Conservation (phyloP, 139 green algal species). For the Chlorella vulgaris region DNA sequence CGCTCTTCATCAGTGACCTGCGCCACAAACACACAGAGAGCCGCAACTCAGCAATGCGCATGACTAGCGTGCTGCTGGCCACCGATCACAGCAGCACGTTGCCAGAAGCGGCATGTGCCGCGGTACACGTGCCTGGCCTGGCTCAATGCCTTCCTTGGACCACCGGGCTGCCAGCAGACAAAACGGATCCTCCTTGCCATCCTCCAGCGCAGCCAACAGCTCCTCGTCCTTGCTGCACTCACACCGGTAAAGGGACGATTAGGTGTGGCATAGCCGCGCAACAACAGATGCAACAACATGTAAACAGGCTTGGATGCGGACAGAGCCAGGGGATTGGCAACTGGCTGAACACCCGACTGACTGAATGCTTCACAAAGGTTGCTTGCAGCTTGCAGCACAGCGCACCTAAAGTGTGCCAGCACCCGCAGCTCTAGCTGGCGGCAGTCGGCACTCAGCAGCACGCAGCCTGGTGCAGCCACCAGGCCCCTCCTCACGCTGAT, state of each 20-base stretch:
- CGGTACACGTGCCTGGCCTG: not conserved
- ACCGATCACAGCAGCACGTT: not conserved
- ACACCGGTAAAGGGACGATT: too few species aligned
- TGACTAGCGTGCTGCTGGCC: not conserved
- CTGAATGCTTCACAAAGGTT: too few species aligned
- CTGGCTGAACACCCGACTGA: too few species aligned
- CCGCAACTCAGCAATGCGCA: too few species aligned
- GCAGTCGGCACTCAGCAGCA: conserved; percentile 77
- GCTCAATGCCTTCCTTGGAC: conserved; percentile 31
- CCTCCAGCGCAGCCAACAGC: conserved; percentile 62
- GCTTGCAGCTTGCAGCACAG: too few species aligned
- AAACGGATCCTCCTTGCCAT: conserved; percentile 77
- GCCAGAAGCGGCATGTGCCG: not conserved
- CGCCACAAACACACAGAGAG: too few species aligned
- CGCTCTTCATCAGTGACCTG: not conserved
- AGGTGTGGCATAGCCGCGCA: too few species aligned
- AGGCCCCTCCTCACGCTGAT: conserved; percentile 6
- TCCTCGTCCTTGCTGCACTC: conserved; percentile 20
- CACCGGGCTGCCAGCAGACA: conserved; percentile 71
- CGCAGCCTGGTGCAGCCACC: not conserved
- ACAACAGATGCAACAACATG: too few species aligned
- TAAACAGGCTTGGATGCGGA: too few species aligned
- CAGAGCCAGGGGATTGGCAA: too few species aligned
- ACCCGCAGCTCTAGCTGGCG: conserved; percentile 88
- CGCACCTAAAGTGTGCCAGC: conserved; percentile 87